Base-by-base conservation (phyloP, 768 basidiomycete genomes). In the Mycena rosella region DNA sequence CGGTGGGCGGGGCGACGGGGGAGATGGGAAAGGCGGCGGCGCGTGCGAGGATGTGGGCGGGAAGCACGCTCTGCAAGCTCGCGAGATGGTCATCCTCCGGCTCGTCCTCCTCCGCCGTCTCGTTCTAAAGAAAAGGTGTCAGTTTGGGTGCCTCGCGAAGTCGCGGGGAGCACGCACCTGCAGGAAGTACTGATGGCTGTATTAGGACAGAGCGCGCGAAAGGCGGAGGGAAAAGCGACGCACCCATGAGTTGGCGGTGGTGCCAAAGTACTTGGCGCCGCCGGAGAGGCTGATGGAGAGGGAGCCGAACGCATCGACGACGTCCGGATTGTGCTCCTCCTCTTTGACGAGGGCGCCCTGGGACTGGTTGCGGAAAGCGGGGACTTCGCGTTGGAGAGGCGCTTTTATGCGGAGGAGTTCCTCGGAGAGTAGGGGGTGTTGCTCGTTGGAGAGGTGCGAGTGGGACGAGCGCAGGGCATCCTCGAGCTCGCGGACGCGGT, bases 301-400 rank as follows among this genome's bases (percentile, higher is more conserved):
- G 0, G 92, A 91, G 22, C 93, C 93, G 75, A 93, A 93, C 13
- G 93, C 91, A 76, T 93, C 91, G 6, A 93, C 87, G 49, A 93
- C 84, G 72, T 94, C 92, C 10, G 86, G 86, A 61, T 87, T 85
- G 64, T 78, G 80, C 61, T 90, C 89, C 69, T 91, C 90, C 73
- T 91, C 90, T 65, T 91, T 91, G 51, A 84, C 17, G 49, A 7
- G 13, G n/a, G n/a, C 72, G 26, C 74, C 77, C 45, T 74, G 68
- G 29, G 74, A 68, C 20, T 78, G 45, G 47, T 85, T 86, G 59
- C 86, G 81, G 47, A 78, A 78, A 30, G 77, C 71, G 18, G 80
- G 80, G n/a, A 80, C 80, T 67, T 94, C 92, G 42, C 92, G 80
- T 69, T 94, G 91, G 1, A 94, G 77, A 5, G 93, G 93, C 0